phyloP scores from a whole-genome alignment of 768 basidiomycete genomes.

The Suillus luteus region DNA sequence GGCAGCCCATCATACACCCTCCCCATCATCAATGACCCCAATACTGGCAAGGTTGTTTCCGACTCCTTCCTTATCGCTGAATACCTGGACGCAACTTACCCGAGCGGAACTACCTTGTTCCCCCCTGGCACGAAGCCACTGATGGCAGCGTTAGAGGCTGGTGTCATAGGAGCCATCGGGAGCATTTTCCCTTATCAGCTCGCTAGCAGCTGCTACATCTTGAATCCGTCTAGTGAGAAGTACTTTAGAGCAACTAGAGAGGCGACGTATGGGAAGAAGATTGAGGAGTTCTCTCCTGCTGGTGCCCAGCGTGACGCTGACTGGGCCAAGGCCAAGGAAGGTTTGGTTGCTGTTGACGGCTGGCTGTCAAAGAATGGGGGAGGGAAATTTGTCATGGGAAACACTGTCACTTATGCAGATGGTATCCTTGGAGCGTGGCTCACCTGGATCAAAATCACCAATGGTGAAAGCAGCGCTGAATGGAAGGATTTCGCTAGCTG shows the following conservation, averaged over 20 bases:
- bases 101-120: constrained; percentile 40
- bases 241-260: constrained; percentile 41
- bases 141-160: constrained; percentile 39
- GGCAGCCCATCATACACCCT: constrained; percentile 40
- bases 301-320: constrained; percentile 28
- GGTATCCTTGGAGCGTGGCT: constrained; percentile 36
- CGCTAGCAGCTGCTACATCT: constrained; percentile 10
- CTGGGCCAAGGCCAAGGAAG: constrained; percentile 32
- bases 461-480: constrained; percentile 28
- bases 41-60: constrained; percentile 34
- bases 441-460: constrained; percentile 35
- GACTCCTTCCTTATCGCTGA: constrained; percentile 47
- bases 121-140: constrained; percentile 42
- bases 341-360: constrained; percentile 25
- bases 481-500: constrained; percentile 39
- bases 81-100: constrained; percentile 48
- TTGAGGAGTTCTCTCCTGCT: constrained; percentile 38
- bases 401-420: constrained; percentile 38
- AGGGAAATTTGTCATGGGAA: constrained; percentile 38
- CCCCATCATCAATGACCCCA: constrained; percentile 44
- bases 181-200: constrained; percentile 20
- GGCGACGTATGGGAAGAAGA: constrained; percentile 30
- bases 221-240: constrained; percentile 31
- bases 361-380: constrained; percentile 34
- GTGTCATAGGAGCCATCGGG: constrained; percentile 17